A percentile compares a stretch with the other conserved stretches of the same genome.
Evolutionary conservation across 768 basidiomycete species (phyloP).

Genomic region (Udeniomyces megalosporus): DNA sequence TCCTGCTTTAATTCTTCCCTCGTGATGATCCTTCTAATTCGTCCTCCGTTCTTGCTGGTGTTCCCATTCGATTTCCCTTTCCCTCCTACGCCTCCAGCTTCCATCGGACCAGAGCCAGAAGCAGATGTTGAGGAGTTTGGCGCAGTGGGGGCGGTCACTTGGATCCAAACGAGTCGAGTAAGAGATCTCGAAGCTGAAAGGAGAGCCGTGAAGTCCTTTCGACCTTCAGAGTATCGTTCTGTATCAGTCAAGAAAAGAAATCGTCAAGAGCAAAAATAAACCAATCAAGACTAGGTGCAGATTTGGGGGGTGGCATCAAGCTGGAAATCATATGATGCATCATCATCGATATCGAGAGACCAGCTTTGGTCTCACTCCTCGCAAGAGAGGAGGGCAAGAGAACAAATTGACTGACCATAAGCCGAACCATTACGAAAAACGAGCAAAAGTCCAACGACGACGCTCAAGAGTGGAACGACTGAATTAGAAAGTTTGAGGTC

Average conservation of each 20-base stretch:
- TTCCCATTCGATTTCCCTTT: constrained; percentile 40
- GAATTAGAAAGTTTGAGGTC: not conserved
- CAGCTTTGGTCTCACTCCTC: too few species aligned
- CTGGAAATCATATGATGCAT: too few species aligned
- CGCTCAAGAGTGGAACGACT: constrained; percentile 60
- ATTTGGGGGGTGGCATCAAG: too few species aligned
- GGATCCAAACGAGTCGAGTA: constrained; percentile 61
- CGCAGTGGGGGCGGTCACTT: too few species aligned
- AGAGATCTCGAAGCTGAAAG: constrained; percentile 42
- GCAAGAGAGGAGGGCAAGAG: not conserved
- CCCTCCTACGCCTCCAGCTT: too few species aligned
- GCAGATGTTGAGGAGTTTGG: too few species aligned
- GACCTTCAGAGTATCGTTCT: constrained; percentile 74
- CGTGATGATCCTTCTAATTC: constrained; percentile 20
- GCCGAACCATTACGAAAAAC: constrained; percentile 44
- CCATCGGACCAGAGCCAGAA: too few species aligned
- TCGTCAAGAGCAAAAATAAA: too few species aligned
- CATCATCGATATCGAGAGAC: too few species aligned
- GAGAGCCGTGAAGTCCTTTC: constrained; percentile 62
- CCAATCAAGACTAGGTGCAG: too few species aligned
- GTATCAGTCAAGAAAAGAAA: not conserved
- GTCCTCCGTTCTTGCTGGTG: constrained; percentile 26
- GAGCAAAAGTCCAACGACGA: constrained; percentile 79
- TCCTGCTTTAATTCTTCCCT: constrained; percentile 23
- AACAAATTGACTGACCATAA: not conserved